phyloP scores from a whole-genome alignment of 164 flowering plant species.

The Vitis labrusca region DNA sequence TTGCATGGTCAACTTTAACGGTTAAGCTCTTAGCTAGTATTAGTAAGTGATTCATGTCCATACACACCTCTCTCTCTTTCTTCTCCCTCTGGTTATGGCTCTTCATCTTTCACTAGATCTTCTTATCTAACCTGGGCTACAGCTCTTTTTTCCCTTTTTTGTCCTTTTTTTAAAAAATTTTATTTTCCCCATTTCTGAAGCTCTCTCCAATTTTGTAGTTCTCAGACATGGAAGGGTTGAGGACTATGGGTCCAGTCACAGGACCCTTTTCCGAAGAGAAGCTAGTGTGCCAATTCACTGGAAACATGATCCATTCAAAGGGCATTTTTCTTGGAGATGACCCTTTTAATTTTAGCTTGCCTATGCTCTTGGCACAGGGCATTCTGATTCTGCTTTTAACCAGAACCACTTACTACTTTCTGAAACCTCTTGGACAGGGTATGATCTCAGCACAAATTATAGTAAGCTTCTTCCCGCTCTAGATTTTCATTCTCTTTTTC shows the following conservation, averaged over 20 bases:
- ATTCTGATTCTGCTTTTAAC: slow-evolving; percentile 2
- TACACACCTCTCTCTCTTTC: too few relatives aligned
- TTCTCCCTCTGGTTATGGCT: too few relatives aligned
- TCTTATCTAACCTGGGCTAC: too few relatives aligned
- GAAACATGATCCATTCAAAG: slow-evolving; percentile 1
- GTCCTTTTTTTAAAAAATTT: too few relatives aligned
- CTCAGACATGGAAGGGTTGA: slow-evolving; percentile 20
- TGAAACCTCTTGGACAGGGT: slow-evolving; percentile 30
- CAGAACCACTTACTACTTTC: slow-evolving; percentile 1
- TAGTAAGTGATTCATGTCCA: too few relatives aligned
- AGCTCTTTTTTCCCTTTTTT: too few relatives aligned
- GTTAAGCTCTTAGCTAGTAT: too few relatives aligned
- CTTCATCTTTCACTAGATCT: too few relatives aligned
- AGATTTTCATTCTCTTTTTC: not conserved
- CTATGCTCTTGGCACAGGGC: slow-evolving; percentile 17
- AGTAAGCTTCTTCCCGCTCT: slow-evolving; percentile 12
- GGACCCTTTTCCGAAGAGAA: not conserved
- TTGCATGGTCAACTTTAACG: too few relatives aligned
- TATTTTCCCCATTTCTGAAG: too few relatives aligned
- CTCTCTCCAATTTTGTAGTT: not conserved
- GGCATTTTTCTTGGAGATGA: slow-evolving; percentile 18
- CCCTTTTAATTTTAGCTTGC: slow-evolving; percentile 7
- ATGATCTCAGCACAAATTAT: slow-evolving; percentile 22
- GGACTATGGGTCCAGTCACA: slow-evolving; percentile 1
- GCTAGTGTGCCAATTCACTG: slow-evolving; percentile 19